Evolutionary conservation across 2,329 filamentous ascomycete species (phyloP).

Genomic region (Colletotrichum agaves): DNA sequence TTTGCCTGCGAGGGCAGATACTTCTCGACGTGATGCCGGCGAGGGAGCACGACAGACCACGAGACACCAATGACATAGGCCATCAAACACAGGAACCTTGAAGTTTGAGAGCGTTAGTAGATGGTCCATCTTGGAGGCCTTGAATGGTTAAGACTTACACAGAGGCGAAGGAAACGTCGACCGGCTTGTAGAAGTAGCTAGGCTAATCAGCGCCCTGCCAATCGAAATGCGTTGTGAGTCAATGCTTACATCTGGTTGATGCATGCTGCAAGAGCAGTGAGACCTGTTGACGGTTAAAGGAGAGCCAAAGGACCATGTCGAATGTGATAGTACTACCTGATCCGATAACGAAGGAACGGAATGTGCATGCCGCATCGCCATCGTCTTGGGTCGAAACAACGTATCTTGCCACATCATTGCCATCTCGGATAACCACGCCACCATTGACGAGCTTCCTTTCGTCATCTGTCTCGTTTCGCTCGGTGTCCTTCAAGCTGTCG

Average conservation of each 20-base stretch:
- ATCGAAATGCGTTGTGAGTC: background rate
- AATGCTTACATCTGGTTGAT: slow-evolving; percentile 30
- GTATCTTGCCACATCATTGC: slow-evolving; percentile 33
- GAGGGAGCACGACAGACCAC: slow-evolving; percentile 33
- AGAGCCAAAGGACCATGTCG: too few species aligned
- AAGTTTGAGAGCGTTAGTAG: background rate
- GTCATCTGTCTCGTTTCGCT: background rate
- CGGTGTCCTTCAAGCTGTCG: slow-evolving; percentile 9
- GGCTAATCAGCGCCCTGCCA: background rate
- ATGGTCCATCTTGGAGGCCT: background rate
- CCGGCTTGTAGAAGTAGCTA: slow-evolving; percentile 37
- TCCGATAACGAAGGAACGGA: slow-evolving; percentile 32
- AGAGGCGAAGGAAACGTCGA: slow-evolving; percentile 31
- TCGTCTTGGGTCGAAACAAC: slow-evolving; percentile 31
- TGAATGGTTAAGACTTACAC: background rate
- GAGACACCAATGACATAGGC: slow-evolving; percentile 34
- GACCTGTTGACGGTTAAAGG: background rate
- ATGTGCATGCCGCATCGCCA: slow-evolving; percentile 21
- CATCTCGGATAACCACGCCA: slow-evolving; percentile 16
- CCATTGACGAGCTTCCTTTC: slow-evolving; percentile 27
- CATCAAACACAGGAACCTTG: slow-evolving; percentile 30
- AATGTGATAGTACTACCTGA: too few species aligned
- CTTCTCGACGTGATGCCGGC: slow-evolving; percentile 33
- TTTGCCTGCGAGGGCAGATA: slow-evolving; percentile 31
- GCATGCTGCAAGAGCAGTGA: slow-evolving; percentile 33